Base-by-base conservation (phyloP, 441 rosid species). In the Adansonia gregorii region DNA sequence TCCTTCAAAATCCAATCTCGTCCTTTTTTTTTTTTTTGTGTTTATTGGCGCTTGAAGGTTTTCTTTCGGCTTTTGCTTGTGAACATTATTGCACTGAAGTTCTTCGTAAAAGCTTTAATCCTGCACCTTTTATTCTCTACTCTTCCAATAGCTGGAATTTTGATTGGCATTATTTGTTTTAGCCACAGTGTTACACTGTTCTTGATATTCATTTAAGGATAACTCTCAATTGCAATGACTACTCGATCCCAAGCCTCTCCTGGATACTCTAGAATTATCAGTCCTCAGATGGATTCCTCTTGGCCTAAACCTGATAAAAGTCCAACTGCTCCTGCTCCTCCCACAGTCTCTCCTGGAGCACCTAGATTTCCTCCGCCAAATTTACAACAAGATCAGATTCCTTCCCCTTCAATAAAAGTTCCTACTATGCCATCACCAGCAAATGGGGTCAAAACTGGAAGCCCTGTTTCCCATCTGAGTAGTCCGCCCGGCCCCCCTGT, bases 401-500 rank as follows among this genome's bases (percentile, higher is more conserved):
- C 85, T 79, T 88, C 94, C 12, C 93, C 97, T 63, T 85, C 91
- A 0, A 76, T 83, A 79, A 88, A 77, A 80, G 74, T 81, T 59
- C 89, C 92, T 31, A 88, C 77, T 78, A 45, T 88, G 66, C 48
- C 84, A 71, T 91, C 97, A 8, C 91, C 98, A 39, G 82, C 87
- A 14, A 90, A 89, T 83, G 97, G 93, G 54, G 82, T 87, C 55
- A 89, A 83, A 84, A 78, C 84, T 17, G 97, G 92, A 19, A 91
- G 93, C 76, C 87, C 93, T 10, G 64, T 86, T 73, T 87, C 96
- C 82, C 98, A 91, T 77, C 39, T 94, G 83, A 94, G 98, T 87
- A 94, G 96, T 52, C 98, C 98, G 0, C 98, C 98, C 43, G 98
- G 97, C 54, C 99, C 99, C 80, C 98, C 97, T 11, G 89, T 96